These are phyloP conservation scores for Trapa bicornis DNA, from an alignment of 345 rosid species.

Conservation along the genomic window DNA sequence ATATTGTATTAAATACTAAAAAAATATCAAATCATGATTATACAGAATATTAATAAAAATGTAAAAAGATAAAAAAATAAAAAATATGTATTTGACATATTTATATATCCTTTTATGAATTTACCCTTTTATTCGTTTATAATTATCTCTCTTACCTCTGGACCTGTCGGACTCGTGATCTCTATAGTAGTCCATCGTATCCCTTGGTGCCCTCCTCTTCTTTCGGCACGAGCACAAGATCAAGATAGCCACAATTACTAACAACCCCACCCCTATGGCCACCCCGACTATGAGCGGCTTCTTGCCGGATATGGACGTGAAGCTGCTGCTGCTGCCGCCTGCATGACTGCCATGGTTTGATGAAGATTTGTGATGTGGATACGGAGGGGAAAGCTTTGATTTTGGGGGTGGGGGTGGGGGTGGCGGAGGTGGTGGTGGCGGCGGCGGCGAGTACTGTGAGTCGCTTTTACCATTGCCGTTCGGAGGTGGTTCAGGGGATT, in stretches of 20 bases:
- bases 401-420: constrained; percentile 10
- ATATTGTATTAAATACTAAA: no score
- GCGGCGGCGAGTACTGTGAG: constrained; percentile 4
- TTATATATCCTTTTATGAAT: no score
- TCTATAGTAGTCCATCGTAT: constrained; percentile 20
- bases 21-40: no score
- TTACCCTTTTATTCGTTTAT: neutral
- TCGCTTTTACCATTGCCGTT: neutral
- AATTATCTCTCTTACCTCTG: constrained; percentile 2
- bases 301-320: constrained; percentile 4
- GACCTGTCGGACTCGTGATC: constrained; percentile 15
- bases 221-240: constrained; percentile 31
- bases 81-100: no score
- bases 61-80: no score
- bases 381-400: constrained; percentile 25
- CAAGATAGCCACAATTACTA: constrained; percentile 28
- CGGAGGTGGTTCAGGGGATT: constrained; percentile 13
- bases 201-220: constrained; percentile 30
- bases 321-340: constrained; percentile 2
- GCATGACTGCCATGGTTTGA: neutral
- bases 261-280: constrained; percentile 27
- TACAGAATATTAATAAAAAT: no score
- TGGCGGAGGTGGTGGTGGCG: constrained; percentile 11
- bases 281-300: constrained; percentile 23
- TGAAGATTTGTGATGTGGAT: constrained; percentile 20